These are phyloP conservation scores for Termitomyces sp. DNA, from an alignment of 768 basidiomycete species.

Conservation along the genomic window DNA sequence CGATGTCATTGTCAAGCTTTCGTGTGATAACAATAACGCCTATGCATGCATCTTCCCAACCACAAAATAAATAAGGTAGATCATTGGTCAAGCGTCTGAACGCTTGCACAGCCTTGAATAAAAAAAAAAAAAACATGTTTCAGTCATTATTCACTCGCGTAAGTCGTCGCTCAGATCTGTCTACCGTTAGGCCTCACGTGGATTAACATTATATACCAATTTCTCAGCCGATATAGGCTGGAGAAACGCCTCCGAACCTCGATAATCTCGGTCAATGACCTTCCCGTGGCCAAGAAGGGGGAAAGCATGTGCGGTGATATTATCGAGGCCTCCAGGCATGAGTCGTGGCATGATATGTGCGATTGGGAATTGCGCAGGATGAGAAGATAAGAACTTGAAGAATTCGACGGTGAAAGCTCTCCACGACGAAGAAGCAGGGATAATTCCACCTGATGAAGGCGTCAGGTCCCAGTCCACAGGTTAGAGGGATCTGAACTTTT, in stretches of 20 bases:
- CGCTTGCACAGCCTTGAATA: not conserved
- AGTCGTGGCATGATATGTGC: constrained; percentile 21
- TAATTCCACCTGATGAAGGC: constrained; percentile 13
- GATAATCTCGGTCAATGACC: constrained; percentile 16
- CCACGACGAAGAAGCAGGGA: constrained; percentile 19
- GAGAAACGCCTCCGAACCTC: constrained; percentile 16
- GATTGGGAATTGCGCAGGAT: constrained; percentile 18
- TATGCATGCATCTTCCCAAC: not conserved
- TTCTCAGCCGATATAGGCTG: constrained; percentile 26
- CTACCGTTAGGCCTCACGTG: not conserved
- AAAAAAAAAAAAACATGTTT: too few relatives aligned
- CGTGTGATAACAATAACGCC: not conserved
- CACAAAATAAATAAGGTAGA: too few relatives aligned
- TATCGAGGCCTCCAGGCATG: constrained; percentile 26
- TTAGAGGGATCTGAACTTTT: not conserved
- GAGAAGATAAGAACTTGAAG: constrained; percentile 22
- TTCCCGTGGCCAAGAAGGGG: constrained; percentile 23
- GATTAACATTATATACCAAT: constrained; percentile 19
- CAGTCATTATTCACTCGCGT: too few relatives aligned
- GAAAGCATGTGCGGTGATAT: constrained; percentile 23
- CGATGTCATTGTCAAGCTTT: not conserved
- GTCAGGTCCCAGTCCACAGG: not conserved
- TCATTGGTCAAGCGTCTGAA: not conserved
- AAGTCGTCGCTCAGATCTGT: not conserved
- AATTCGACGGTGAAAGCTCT: constrained; percentile 25